Conservation (phyloP, 2,329 filamentous ascomycete genomes). For the Hymenoscyphus fructigenus region DNA sequence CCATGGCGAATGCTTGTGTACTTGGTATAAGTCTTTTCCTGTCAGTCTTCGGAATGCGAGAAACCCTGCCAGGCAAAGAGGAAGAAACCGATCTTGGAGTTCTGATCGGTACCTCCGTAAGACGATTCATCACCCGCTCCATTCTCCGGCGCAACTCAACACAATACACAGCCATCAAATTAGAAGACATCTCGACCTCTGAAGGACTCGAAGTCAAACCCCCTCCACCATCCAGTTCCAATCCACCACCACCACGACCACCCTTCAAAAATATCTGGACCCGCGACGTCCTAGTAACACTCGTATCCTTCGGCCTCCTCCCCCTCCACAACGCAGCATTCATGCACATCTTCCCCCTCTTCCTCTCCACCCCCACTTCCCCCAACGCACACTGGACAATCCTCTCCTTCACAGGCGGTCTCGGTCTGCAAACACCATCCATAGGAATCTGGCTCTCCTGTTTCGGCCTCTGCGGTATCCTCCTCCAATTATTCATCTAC, state of each 20-base stretch:
- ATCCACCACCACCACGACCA: conserved; percentile 14
- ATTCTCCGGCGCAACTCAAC: conserved; percentile 10
- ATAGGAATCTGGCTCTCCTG: conserved; percentile 70
- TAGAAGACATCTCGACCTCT: conserved; percentile 11
- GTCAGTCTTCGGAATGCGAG: conserved; percentile 37
- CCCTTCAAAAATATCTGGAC: conserved; percentile 37
- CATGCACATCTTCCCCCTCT: conserved; percentile 58
- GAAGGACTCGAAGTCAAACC: conserved; percentile 7
- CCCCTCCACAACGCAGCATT: conserved; percentile 67
- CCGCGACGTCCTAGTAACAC: conserved; percentile 42
- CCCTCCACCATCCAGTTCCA: neutral
- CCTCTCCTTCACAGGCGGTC: conserved; percentile 60
- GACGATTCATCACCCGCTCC: conserved; percentile 15
- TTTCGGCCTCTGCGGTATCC: conserved; percentile 67
- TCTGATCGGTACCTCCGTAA: conserved; percentile 20
- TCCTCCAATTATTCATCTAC: conserved; percentile 70
- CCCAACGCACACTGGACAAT: conserved; percentile 54
- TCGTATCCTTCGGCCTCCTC: conserved; percentile 66
- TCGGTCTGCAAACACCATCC: conserved; percentile 66
- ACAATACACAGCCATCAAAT: conserved; percentile 19
- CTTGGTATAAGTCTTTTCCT: conserved; percentile 35
- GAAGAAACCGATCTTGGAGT: conserved; percentile 29
- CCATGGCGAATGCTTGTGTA: conserved; percentile 36
- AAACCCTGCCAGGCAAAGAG: conserved; percentile 39
- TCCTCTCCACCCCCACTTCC: conserved; percentile 57